Conservation (phyloP, 495 filamentous ascomycete genomes). For the Penicillium angulare region DNA sequence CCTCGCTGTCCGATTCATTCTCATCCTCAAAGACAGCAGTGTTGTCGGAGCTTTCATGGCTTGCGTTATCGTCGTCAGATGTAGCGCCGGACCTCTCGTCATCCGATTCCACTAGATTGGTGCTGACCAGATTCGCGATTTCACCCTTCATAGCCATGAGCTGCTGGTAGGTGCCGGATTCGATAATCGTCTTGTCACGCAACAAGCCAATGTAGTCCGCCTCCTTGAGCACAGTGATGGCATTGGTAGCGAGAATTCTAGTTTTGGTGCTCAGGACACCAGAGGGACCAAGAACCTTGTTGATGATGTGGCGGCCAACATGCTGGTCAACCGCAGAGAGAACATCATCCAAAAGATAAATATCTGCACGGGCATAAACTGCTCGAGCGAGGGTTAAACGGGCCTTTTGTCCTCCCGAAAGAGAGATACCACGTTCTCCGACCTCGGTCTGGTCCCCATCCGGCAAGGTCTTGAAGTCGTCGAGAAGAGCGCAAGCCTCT, state of each 20-base stretch:
- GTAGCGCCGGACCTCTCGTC: constrained; percentile 57
- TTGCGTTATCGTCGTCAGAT: constrained; percentile 49
- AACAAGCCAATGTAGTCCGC: constrained; percentile 82
- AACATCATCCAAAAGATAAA: constrained; percentile 92
- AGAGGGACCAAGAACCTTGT: constrained; percentile 82
- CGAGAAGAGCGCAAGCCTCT: constrained; percentile 85
- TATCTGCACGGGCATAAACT: constrained; percentile 95
- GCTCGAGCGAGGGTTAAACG: constrained; percentile 92
- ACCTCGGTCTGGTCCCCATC: constrained; percentile 97
- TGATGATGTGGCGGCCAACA: constrained; percentile 91
- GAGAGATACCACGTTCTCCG: constrained; percentile 93
- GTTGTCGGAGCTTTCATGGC: constrained; percentile 52
- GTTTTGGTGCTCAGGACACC: constrained; percentile 86
- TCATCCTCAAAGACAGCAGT: constrained; percentile 51
- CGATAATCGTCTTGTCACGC: constrained; percentile 77
- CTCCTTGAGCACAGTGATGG: constrained; percentile 87
- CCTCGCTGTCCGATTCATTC: constrained; percentile 62
- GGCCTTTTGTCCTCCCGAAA: constrained; percentile 96
- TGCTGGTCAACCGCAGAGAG: constrained; percentile 97
- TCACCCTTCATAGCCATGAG: constrained; percentile 91
- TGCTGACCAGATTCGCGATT: constrained; percentile 80
- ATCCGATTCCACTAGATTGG: constrained; percentile 63
- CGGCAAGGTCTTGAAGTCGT: constrained; percentile 89
- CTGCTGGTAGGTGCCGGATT: constrained; percentile 86
- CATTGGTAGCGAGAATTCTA: constrained; percentile 91